A percentile compares a stretch with the other conserved stretches of the same genome.
Conservation (phyloP, 1,284 basidiomycete species). For the Thelephora terrestris region DNA sequence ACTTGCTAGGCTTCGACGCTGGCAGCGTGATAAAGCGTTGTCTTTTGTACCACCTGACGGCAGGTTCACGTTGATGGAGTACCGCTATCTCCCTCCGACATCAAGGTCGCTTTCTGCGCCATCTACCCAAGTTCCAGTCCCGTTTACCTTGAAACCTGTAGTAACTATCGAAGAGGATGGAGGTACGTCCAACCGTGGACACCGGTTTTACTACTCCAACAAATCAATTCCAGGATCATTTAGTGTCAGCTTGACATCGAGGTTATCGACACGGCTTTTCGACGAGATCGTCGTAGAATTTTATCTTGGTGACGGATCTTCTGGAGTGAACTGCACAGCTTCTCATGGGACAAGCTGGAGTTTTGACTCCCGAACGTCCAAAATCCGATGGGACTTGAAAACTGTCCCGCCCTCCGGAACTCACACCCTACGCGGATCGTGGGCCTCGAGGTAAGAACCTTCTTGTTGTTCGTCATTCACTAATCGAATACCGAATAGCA, state of each 20-base stretch:
- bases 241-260: constrained; percentile 61
- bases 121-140: constrained; percentile 45
- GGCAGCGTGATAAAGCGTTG: constrained; percentile 69
- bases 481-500: constrained; percentile 16
- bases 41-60: constrained; percentile 96
- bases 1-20: constrained; percentile 57
- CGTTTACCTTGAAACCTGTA: constrained; percentile 52
- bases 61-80: constrained; percentile 79
- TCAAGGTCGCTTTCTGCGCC: constrained; percentile 13
- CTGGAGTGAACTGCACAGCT: constrained; percentile 52
- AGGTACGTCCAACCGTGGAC: constrained; percentile 30
- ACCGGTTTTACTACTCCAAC: neutral
- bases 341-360: constrained; percentile 68
- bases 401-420: constrained; percentile 59
- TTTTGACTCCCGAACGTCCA: constrained; percentile 64
- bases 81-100: constrained; percentile 42
- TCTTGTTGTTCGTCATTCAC: neutral
- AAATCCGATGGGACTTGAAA: constrained; percentile 70
- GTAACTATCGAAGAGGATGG: constrained; percentile 53
- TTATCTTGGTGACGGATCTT: constrained; percentile 63
- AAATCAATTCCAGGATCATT: constrained; percentile 45
- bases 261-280: constrained; percentile 51
- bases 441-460: constrained; percentile 48
- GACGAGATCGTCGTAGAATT: constrained; percentile 66
- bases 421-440: constrained; percentile 71